Conservation (phyloP, 352 stramenopile species). For the Discostella stelligera region DNA sequence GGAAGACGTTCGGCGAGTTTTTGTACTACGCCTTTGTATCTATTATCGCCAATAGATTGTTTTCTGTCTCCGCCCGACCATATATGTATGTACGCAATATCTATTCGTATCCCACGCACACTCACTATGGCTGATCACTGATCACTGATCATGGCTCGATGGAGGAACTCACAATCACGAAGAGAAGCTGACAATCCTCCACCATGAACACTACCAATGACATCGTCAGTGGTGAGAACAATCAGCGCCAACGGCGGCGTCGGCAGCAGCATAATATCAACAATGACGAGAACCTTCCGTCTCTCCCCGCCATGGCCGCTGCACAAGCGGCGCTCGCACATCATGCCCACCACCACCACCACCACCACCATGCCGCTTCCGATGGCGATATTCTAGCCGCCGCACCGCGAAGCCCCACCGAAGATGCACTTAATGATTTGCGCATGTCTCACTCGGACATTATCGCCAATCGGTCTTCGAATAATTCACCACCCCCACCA, state of each 20-base stretch:
- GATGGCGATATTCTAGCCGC: neutral
- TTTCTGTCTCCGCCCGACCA: too few relatives aligned
- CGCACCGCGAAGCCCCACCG: neutral
- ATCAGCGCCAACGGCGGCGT: neutral
- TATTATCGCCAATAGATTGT: too few relatives aligned
- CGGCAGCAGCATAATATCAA: neutral
- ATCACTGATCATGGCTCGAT: too few relatives aligned
- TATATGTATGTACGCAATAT: too few relatives aligned
- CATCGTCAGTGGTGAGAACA: neutral
- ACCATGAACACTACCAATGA: neutral
- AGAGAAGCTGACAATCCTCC: neutral
- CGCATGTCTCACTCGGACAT: constrained; percentile 19
- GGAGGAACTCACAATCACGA: too few relatives aligned
- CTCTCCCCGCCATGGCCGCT: constrained; percentile 13
- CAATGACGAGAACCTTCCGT: neutral
- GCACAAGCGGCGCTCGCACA: neutral
- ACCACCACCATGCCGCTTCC: neutral
- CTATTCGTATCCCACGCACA: too few relatives aligned
- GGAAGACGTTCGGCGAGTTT: too few relatives aligned
- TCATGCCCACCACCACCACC: neutral
- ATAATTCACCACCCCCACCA: neutral
- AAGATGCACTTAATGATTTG: neutral
- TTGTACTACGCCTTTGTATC: too few relatives aligned
- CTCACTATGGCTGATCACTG: too few relatives aligned
- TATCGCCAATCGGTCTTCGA: constrained; percentile 29